Conservation (phyloP, 169 alveolate genomes). For the Plasmodium gonderi region DNA sequence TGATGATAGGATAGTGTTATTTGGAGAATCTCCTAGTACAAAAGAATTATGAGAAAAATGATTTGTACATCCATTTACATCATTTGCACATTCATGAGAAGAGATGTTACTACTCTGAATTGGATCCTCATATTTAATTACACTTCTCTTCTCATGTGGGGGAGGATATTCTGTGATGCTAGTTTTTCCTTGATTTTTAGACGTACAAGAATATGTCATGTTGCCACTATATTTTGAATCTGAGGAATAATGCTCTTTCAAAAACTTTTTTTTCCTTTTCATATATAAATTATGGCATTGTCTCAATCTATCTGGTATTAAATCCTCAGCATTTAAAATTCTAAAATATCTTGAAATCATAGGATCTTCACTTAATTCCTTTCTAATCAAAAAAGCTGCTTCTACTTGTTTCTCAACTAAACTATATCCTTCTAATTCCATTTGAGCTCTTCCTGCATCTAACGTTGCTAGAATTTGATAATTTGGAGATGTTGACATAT, state of each 20-base stretch:
- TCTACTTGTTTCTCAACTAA: constrained; percentile 77
- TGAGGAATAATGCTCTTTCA: constrained; percentile 3
- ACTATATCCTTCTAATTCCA: constrained; percentile 81
- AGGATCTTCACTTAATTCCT: constrained; percentile 72
- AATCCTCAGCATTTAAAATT: constrained; percentile 51
- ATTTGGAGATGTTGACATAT: constrained; percentile 83
- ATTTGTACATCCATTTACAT: neutral
- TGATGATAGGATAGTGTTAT: too few species aligned
- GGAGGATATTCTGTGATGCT: neutral
- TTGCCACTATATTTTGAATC: constrained; percentile 20
- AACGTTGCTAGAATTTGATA: constrained; percentile 79
- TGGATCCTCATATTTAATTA: neutral
- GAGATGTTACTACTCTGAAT: neutral
- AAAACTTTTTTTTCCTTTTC: constrained; percentile 8
- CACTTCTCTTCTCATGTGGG: neutral
- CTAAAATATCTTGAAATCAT: constrained; percentile 73
- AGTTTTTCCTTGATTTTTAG: constrained; percentile 8
- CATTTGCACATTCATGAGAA: neutral
- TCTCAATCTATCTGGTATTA: constrained; percentile 69
- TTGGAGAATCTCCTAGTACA: neutral
- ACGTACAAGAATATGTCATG: constrained; percentile 16
- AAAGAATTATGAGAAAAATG: neutral
- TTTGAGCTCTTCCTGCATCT: constrained; percentile 81
- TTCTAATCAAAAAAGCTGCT: constrained; percentile 77
- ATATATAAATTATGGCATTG: constrained; percentile 30